Conservation (phyloP, 225 moss, liverwort and hornwort species). For the Lunularia cruciata region DNA sequence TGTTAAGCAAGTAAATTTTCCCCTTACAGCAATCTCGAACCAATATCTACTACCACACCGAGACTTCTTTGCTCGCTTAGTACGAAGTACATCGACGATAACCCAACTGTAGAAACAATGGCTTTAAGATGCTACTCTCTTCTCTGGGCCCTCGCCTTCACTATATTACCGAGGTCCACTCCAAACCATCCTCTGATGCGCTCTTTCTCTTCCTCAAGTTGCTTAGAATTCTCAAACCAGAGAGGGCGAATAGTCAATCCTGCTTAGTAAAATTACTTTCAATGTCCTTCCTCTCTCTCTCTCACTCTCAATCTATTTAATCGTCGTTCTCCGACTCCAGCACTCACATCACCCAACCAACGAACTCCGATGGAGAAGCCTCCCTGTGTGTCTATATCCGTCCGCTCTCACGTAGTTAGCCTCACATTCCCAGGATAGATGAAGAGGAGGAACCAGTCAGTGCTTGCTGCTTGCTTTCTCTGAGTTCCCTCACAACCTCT, state of each 20-base stretch:
- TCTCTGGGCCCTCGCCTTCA: too few species aligned
- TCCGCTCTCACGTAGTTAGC: neutral
- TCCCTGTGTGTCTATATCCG: too few species aligned
- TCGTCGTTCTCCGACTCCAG: neutral
- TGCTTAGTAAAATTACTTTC: constrained; percentile 8
- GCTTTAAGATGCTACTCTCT: too few species aligned
- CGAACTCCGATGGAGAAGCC: neutral
- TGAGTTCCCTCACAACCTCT: neutral
- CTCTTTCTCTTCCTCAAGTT: neutral
- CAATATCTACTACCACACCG: neutral
- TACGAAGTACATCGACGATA: too few species aligned
- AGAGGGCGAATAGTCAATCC: neutral
- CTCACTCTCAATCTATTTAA: neutral
- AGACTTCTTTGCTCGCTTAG: neutral
- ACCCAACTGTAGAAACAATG: too few species aligned
- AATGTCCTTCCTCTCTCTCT: neutral
- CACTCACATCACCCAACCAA: neutral
- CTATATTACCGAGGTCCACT: neutral
- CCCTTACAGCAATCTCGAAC: neutral
- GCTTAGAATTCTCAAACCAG: neutral
- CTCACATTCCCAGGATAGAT: neutral
- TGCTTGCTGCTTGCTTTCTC: too few species aligned
- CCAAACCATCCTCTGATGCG: neutral
- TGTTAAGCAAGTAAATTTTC: too few species aligned
- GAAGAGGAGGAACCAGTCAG: neutral